Base-by-base conservation (phyloP, 73 alveolate species). In the Paramecium caudatum region DNA sequence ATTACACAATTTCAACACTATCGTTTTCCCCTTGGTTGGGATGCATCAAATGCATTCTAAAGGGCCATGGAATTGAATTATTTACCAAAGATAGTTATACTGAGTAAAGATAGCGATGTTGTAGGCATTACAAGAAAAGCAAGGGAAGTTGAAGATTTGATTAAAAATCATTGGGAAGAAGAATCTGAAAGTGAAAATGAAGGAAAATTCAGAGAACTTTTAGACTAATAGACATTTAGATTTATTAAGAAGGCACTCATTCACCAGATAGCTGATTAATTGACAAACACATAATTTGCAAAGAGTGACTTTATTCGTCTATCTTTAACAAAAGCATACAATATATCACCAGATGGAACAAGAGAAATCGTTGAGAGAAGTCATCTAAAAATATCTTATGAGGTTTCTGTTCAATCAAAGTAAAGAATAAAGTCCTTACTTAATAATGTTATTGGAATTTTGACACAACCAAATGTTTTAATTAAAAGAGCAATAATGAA, bases 171-270 rank as follows among this genome's bases (percentile, higher is more conserved):
- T 55, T 55, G 80, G 80, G 80, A 55, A 55, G 80, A 37, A 55
- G 80, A 43, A 16, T 55, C 80, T 19, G 80, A 55, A 55, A 55
- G 80, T 55, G 80, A 55, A 27, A 43, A 55, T 55, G 80, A 55
- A 23, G 80, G 80, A 9, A 55, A 55, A 55, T 55, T 27, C 43
- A 55, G 80, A 55, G 80, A 55, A 23, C 80, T 55, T 55, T 43
- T 55, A 10, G 80, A 55, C 12, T 55, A 55, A 55, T 55, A 55
- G 3, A 55, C 80, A 3, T 55, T 55, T 10, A 55, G 80, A 55
- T 55, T 55, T 10, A 55, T 55, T 9, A 55, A 55, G 21, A 55
- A 55, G n/a, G 80, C 80, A 4, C 30, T 55, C 13, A 9, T 43
- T 55, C 12, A 55, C 23, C 30, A 55, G 30, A 55, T 55, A 27